Base-by-base conservation (phyloP, 1,139 yeast genomes). In the Diutina sp. region DNA sequence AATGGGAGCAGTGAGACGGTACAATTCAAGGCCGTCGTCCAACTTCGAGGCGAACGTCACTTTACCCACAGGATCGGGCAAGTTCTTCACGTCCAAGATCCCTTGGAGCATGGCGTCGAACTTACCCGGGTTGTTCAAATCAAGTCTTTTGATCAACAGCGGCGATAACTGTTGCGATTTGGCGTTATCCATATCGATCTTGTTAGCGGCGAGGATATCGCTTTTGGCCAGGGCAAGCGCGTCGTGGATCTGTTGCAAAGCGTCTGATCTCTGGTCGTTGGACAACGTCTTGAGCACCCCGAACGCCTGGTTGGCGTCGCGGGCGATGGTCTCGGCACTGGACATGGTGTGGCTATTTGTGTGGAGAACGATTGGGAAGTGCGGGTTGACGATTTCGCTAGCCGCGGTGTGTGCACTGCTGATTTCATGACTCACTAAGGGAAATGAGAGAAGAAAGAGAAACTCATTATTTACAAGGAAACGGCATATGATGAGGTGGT, bases 21-120 rank as follows among this genome's bases (percentile, higher is more conserved):
- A 87, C 60, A 95, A 74, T 57, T 84, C 86, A 62, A 95, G 79
- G 6, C 89, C 95, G 55, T 90, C 95, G 68, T 95, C 99, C 48
- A 95, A 74, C 68, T 89, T 82, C 50, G 85, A 83, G 51, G 96
- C 91, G 63, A 91, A 73, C 1, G 95, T 87, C 61, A 87, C 72
- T 66, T 85, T 86, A 12, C 97, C 97, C 46, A 91, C 85, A 29
- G 99, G 98, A 67, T 95, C 98, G 41, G 84, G 87, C 59, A 95
- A 76, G 3, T 78, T 78, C 1, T 96, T 95, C 18, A 95, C 99
- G 64, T 95, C 99, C 59, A 87, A 74, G 25, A 95, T 84, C 32
- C 99, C 99, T 67, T 90, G 95, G 56, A 93, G 78, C 99, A 95
- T 95, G 44, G 88, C 76, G 61, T 90, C 98, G 67, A 83, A 95